These are phyloP conservation scores for Talaromyces sp. DNA, from an alignment of 2,329 filamentous ascomycete species.

Conservation along the genomic window DNA sequence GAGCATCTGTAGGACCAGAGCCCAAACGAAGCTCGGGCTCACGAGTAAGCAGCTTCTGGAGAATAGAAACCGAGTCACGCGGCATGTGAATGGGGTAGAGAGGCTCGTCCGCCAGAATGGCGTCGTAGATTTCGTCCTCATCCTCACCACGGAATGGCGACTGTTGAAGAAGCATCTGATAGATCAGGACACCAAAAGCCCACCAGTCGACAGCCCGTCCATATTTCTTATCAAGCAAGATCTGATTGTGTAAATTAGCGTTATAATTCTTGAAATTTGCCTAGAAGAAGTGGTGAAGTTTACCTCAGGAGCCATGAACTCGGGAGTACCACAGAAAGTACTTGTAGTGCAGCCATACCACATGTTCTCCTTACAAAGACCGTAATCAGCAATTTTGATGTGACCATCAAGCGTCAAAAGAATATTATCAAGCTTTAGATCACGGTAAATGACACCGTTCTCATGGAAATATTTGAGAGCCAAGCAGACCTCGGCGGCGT, in stretches of 20 bases:
- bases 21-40: constrained; percentile 92
- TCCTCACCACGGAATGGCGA: constrained; percentile 98
- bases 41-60: constrained; percentile 94
- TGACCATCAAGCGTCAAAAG: constrained; percentile 92
- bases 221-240: constrained; percentile 97
- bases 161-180: constrained; percentile 99
- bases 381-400: constrained; percentile 98
- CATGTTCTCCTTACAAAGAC: constrained; percentile 99
- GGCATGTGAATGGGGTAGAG: constrained; percentile 99
- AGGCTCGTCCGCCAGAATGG: constrained; percentile 94
- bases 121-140: constrained; percentile 98
- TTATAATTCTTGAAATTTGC: background rate
- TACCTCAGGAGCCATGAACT: constrained; percentile 99
- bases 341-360: constrained; percentile 97
- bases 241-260: constrained; percentile 55
- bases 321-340: constrained; percentile 98
- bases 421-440: constrained; percentile 84
- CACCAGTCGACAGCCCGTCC: constrained; percentile 98
- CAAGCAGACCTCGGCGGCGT: constrained; percentile 94
- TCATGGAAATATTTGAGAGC: constrained; percentile 99
- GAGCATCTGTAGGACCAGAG: constrained; percentile 92
- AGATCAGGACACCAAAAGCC: constrained; percentile 98
- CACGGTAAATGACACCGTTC: constrained; percentile 95
- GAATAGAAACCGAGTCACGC: constrained; percentile 92
- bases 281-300: constrained; percentile 22